Conservation (phyloP, 2,329 filamentous ascomycete genomes). For the Parafenestella ontariensis region DNA sequence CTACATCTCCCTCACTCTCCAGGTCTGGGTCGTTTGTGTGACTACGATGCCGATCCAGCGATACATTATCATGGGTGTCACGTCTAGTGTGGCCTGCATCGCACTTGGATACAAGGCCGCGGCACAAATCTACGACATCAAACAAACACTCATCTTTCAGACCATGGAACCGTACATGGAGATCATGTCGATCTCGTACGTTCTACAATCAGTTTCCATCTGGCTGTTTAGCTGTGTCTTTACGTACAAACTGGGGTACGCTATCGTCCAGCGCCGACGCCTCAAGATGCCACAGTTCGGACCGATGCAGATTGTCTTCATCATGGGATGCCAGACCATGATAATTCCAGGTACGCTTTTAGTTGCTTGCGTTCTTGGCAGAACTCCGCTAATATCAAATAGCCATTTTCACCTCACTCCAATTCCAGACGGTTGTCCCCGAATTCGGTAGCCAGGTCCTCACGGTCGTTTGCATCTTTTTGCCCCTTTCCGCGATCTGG, state of each 20-base stretch:
- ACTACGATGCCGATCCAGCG: constrained; percentile 55
- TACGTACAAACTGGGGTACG: constrained; percentile 65
- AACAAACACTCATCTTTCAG: constrained; percentile 45
- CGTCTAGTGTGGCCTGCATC: constrained; percentile 57
- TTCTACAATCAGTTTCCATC: constrained; percentile 63
- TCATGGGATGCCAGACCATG: constrained; percentile 73
- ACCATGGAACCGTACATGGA: constrained; percentile 30
- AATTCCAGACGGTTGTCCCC: constrained; percentile 60
- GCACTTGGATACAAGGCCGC: constrained; percentile 63
- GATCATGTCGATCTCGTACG: constrained; percentile 52
- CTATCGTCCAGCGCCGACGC: constrained; percentile 62
- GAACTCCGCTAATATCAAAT: constrained; percentile 23
- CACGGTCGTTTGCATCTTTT: constrained; percentile 66
- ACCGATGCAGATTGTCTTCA: constrained; percentile 70
- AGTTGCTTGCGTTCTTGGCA: not conserved
- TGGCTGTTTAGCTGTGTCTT: constrained; percentile 70
- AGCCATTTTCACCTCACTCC: constrained; percentile 68
- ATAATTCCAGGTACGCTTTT: constrained; percentile 63
- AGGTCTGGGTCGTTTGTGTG: constrained; percentile 68
- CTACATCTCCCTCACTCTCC: constrained; percentile 66
- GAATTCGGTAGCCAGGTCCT: constrained; percentile 63
- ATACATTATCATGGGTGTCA: constrained; percentile 55
- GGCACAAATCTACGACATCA: constrained; percentile 58
- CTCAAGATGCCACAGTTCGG: constrained; percentile 68
- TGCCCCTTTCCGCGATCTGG: constrained; percentile 73